Conservation (phyloP, 2,329 filamentous ascomycete species). For the Cytospora piceae region DNA sequence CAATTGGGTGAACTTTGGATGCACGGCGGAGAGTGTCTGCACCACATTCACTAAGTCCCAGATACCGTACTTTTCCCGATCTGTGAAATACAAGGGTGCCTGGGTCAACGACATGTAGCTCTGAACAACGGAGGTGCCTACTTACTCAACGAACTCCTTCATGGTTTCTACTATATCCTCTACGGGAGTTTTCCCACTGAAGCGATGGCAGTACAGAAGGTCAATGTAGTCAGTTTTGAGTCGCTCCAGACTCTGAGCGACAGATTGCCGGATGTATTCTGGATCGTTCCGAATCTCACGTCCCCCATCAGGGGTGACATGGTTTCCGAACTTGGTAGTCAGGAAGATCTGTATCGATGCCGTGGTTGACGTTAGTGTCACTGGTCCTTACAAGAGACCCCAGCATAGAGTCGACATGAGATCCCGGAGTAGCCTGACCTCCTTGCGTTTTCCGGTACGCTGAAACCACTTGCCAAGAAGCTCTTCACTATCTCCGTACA, state of each 20-base stretch:
- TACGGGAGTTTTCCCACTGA: conserved; percentile 49
- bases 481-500: conserved; percentile 51
- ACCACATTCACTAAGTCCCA: conserved; percentile 57
- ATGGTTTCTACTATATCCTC: conserved; percentile 49
- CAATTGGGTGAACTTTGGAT: conserved; percentile 51
- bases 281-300: conserved; percentile 32
- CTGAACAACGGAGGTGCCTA: conserved; percentile 28
- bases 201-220: conserved; percentile 58
- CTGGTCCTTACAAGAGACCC: too few relatives aligned
- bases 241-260: conserved; percentile 44
- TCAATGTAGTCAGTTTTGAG: conserved; percentile 57
- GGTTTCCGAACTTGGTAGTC: conserved; percentile 41
- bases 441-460: conserved; percentile 42
- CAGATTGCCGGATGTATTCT: conserved; percentile 34
- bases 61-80: conserved; percentile 58
- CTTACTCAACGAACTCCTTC: conserved; percentile 49
- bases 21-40: conserved; percentile 53
- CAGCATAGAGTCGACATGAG: too few relatives aligned
- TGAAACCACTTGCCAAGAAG: conserved; percentile 49
- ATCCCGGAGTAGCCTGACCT: conserved; percentile 33
- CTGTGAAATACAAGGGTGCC: conserved; percentile 34
- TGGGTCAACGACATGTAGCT: background rate
- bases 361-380: too few relatives aligned
- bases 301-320: background rate
- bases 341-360: conserved; percentile 45